Percentiles rank a stretch among this genome's conserved stretches.
Conservation (phyloP, 2,329 filamentous ascomycete genomes). For the Aaosphaeria arxii region DNA sequence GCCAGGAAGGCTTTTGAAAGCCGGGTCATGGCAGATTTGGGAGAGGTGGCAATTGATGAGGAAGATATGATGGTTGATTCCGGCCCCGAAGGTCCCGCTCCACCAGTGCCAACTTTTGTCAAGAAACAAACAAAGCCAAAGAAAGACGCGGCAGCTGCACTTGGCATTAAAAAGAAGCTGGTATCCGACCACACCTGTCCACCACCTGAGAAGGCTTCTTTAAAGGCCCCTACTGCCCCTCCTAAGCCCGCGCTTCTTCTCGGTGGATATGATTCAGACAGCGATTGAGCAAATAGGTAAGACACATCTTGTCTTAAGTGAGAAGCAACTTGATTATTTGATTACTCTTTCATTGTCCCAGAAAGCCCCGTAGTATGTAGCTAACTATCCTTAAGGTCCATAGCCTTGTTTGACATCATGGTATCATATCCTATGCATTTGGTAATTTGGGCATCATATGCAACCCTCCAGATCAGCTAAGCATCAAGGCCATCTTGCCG, state of each 20-base stretch:
- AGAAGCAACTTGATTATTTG: no score
- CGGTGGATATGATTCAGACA: slow-evolving; percentile 29
- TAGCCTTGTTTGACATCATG: no score
- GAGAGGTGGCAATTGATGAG: slow-evolving; percentile 47
- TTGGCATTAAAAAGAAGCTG: slow-evolving; percentile 70
- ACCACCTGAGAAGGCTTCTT: slow-evolving; percentile 4
- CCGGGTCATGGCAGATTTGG: slow-evolving; percentile 40
- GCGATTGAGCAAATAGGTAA: slow-evolving; percentile 9
- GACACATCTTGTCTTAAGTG: no score
- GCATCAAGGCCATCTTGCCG: slow-evolving; percentile 16
- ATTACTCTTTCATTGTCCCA: not conserved
- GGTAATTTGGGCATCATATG: no score
- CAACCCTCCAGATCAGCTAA: no score
- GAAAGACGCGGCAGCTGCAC: slow-evolving; percentile 69
- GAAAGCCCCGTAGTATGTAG: not conserved
- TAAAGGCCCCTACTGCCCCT: slow-evolving; percentile 6
- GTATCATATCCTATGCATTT: no score
- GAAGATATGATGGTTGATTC: slow-evolving; percentile 43
- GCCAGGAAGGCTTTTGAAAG: slow-evolving; percentile 72
- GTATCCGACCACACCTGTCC: not conserved
- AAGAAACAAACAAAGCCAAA: slow-evolving; percentile 81
- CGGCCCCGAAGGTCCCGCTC: slow-evolving; percentile 30
- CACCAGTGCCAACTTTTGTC: slow-evolving; percentile 56
- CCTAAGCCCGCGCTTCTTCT: slow-evolving; percentile 23
- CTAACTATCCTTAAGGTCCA: no score